Conservation (phyloP, 1,284 basidiomycete genomes). For the Irpex lacteus region DNA sequence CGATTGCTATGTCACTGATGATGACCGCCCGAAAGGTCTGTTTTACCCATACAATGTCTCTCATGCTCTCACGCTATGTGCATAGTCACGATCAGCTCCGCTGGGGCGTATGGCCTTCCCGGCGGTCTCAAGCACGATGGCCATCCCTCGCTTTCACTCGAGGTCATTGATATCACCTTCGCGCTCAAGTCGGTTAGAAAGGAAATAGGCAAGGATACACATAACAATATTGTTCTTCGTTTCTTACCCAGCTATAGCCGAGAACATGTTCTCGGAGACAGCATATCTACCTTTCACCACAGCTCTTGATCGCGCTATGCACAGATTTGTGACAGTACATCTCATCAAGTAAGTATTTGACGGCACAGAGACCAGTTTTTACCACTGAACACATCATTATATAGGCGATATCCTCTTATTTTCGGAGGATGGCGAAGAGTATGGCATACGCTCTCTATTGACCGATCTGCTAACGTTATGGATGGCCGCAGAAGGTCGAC, state of each 20-base stretch:
- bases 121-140: neutral
- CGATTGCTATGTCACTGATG: conserved; percentile 38
- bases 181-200: neutral
- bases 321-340: conserved; percentile 54
- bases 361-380: neutral
- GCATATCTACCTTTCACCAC: conserved; percentile 24
- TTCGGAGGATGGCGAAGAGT: conserved; percentile 69
- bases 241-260: neutral
- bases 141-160: neutral
- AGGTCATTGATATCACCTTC: conserved; percentile 4
- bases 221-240: neutral
- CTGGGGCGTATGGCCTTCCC: neutral
- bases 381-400: neutral
- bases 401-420: conserved; percentile 69
- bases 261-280: conserved; percentile 22
- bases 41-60: conserved; percentile 6
- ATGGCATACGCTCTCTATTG: conserved; percentile 17
- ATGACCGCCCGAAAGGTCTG: conserved; percentile 42
- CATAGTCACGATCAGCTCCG: conserved; percentile 3
- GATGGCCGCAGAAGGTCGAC: conserved; percentile 49
- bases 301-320: conserved; percentile 49
- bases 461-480: conserved; percentile 11
- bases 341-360: conserved; percentile 49
- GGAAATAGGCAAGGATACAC: neutral
- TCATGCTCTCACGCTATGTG: conserved; percentile 8